These are phyloP conservation scores for Cordia subcordata DNA, from an alignment of 257 asterid genomes.

Conservation along the genomic window DNA sequence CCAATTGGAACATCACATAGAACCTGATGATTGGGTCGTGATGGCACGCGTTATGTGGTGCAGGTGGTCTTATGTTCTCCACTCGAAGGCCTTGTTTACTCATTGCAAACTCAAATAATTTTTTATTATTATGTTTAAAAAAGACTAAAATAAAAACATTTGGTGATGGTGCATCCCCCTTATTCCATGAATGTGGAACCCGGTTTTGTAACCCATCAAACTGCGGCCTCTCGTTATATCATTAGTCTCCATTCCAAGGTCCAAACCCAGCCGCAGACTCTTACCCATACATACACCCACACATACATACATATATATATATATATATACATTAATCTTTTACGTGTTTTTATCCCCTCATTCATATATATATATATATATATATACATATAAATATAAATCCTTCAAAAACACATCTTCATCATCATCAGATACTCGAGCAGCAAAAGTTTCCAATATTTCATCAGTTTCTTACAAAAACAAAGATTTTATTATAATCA, in stretches of 20 bases:
- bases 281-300: background rate
- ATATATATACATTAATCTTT: too few relatives aligned
- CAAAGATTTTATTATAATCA: background rate
- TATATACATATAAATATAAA: slow-evolving; percentile 1
- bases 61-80: background rate
- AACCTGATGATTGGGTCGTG: slow-evolving; percentile 23
- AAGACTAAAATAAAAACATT: too few relatives aligned
- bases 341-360: too few relatives aligned
- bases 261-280: background rate
- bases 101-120: too few relatives aligned
- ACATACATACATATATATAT: too few relatives aligned
- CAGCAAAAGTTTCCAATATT: background rate
- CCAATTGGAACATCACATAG: background rate
- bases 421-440: background rate
- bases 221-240: slow-evolving; percentile 42
- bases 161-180: slow-evolving; percentile 35
- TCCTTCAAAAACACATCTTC: background rate
- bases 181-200: slow-evolving; percentile 59
- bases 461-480: background rate
- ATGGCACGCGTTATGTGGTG: slow-evolving; percentile 30
- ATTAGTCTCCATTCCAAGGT: slow-evolving; percentile 21
- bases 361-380: too few relatives aligned
- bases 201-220: slow-evolving; percentile 16
- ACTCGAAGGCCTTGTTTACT: slow-evolving; percentile 6
- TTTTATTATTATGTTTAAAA: too few relatives aligned